Evolutionary conservation across 768 basidiomycete genomes (phyloP).

Genomic region (Galerina marginata): DNA sequence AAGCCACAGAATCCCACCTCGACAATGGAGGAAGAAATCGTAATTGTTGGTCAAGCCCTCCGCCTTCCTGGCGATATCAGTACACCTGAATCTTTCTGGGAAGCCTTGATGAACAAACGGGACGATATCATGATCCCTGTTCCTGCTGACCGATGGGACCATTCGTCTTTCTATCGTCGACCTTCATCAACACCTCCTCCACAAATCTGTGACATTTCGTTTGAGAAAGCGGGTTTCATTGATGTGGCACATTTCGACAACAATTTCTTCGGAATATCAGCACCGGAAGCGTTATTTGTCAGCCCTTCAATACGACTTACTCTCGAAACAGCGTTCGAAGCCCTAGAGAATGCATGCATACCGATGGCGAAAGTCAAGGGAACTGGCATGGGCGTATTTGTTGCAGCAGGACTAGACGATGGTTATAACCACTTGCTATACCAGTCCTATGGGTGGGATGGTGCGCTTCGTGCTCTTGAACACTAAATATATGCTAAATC

Average conservation of each 20-base stretch:
- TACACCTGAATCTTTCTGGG: conserved; percentile 32
- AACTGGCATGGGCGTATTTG: conserved; percentile 32
- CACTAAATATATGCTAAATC: not conserved
- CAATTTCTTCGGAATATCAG: conserved; percentile 35
- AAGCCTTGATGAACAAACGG: conserved; percentile 31
- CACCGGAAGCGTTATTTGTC: conserved; percentile 33
- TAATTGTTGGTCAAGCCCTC: conserved; percentile 37
- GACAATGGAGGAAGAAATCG: conserved; percentile 23
- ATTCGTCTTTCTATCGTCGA: conserved; percentile 30
- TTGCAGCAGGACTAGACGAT: conserved; percentile 29
- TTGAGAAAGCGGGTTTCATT: conserved; percentile 35
- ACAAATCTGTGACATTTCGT: conserved; percentile 27
- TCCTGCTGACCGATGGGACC: conserved; percentile 37
- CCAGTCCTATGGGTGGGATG: conserved; percentile 25
- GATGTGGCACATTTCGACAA: conserved; percentile 34
- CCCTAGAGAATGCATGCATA: conserved; percentile 38
- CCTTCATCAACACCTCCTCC: conserved; percentile 13
- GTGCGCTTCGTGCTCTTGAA: conserved; percentile 17
- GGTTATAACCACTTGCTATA: conserved; percentile 29
- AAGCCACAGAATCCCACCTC: not conserved
- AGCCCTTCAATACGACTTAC: conserved; percentile 29
- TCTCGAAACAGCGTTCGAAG: conserved; percentile 35
- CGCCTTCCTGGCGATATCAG: conserved; percentile 35
- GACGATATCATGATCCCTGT: conserved; percentile 28
- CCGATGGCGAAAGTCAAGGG: conserved; percentile 32